A percentile compares a stretch with the other conserved stretches of the same genome.
phyloP scores from a whole-genome alignment of 495 filamentous ascomycete genomes.

The Talaromyces borbonicus region DNA sequence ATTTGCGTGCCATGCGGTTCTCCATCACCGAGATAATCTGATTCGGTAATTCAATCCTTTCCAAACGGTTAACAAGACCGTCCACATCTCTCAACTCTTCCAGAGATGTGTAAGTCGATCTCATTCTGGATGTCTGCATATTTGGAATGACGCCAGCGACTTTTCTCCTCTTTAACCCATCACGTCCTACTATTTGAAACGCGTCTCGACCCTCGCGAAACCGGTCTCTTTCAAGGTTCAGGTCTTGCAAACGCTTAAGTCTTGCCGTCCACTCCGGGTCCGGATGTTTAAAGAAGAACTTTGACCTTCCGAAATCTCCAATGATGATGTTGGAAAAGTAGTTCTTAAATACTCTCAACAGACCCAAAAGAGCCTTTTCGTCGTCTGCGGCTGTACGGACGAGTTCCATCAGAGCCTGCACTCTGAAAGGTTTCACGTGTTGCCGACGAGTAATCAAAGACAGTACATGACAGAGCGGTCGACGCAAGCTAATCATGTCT shows the following conservation, averaged over 20 bases:
- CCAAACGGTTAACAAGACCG: constrained; percentile 64
- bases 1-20: constrained; percentile 71
- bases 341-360: constrained; percentile 78
- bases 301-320: constrained; percentile 43
- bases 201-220: constrained; percentile 16
- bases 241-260: constrained; percentile 55
- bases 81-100: constrained; percentile 70
- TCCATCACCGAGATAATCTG: constrained; percentile 69
- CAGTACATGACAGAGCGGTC: constrained; percentile 66
- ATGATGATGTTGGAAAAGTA: constrained; percentile 85
- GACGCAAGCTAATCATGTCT: constrained; percentile 56
- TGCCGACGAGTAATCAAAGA: constrained; percentile 75
- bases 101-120: constrained; percentile 39
- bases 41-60: constrained; percentile 70
- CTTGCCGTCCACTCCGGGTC: constrained; percentile 68
- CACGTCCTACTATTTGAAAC: constrained; percentile 38
- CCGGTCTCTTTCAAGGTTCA: constrained; percentile 30
- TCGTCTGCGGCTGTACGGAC: constrained; percentile 35
- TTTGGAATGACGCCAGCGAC: constrained; percentile 49
- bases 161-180: constrained; percentile 32
- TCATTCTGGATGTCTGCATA: constrained; percentile 63
- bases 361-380: constrained; percentile 65
- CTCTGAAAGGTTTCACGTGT: constrained; percentile 77
- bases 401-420: constrained; percentile 65
- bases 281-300: constrained; percentile 53